Percentiles rank a stretch among this genome's conserved stretches.
phyloP scores from a whole-genome alignment of 2,329 filamentous ascomycete genomes.

The Hypoxylon sp. region DNA sequence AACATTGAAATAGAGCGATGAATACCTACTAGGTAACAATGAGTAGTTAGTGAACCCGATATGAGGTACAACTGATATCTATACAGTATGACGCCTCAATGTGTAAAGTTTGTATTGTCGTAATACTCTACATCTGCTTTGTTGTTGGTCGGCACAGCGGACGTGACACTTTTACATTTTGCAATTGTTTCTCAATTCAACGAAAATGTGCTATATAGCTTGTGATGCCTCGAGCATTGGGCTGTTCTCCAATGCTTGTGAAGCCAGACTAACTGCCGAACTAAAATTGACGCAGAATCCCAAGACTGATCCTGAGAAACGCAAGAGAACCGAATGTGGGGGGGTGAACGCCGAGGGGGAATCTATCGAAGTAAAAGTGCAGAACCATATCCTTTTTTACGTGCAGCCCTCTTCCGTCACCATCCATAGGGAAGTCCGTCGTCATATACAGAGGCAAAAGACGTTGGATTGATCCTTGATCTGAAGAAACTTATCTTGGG shows the following conservation, averaged over 20 bases:
- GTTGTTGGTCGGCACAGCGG: background rate
- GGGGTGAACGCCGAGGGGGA: conserved; percentile 48
- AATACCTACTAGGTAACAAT: background rate
- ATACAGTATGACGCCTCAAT: background rate
- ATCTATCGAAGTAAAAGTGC: conserved; percentile 53
- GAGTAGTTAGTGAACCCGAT: background rate
- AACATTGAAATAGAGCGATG: background rate
- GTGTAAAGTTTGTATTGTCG: background rate
- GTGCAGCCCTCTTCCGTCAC: conserved; percentile 44
- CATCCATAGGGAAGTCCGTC: conserved; percentile 42
- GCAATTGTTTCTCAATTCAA: conserved; percentile 28
- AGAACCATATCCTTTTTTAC: conserved; percentile 48
- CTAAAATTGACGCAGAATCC: conserved; percentile 44
- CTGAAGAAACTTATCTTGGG: conserved; percentile 43
- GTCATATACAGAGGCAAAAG: conserved; percentile 52
- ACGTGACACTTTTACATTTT: background rate
- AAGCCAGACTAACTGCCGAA: conserved; percentile 51
- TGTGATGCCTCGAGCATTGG: conserved; percentile 43
- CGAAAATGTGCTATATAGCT: conserved; percentile 51
- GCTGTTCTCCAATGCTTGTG: conserved; percentile 48
- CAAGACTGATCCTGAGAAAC: conserved; percentile 49
- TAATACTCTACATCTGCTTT: background rate
- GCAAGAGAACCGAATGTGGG: conserved; percentile 46
- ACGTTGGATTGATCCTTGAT: conserved; percentile 40
- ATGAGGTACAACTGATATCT: background rate